Base-by-base conservation (phyloP, 2,329 filamentous ascomycete species). In the Calycina herbarum region DNA sequence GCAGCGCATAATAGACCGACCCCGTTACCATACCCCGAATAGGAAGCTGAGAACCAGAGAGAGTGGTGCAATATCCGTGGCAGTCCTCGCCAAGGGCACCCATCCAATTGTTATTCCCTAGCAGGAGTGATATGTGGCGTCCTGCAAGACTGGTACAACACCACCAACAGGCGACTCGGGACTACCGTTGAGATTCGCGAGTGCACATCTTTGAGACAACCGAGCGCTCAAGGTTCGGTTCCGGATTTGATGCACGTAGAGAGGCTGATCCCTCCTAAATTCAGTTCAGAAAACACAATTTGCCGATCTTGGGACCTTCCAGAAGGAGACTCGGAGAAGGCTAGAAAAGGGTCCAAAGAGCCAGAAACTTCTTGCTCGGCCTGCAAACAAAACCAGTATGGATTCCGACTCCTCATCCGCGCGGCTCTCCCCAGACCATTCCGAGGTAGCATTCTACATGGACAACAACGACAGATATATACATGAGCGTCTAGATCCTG, bases 381-480 rank as follows among this genome's bases (percentile, higher is more conserved):
- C 29, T 57, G 17, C 51, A 61, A 45, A 61, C 63, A 64, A 45
- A 57, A 54, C 20, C 20, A 61, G 29, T 33, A 64, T 64, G 63
- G 33, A 51, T 61, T 61, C 56, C 27, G 31, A 17, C 35, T 51
- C 58, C 10, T 33, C 33, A 27, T 15, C 35, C 29, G 35, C 57
- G 20, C 29, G 27, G 20, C 40, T 31, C 45, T 42, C 62, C 11
- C 35, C 38, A 61, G 27, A 61, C 13, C 15, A 29, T 27, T 20
- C 31, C 31, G 58, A 64, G 8, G 57, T 38, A 45, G 60, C 42
- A 48, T 56, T 61, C 38, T 57, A 60, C 29, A 70, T 72, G 69
- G 70, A 72, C 17, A 70, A 73, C 58, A 57, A 61, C 24, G 59
- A 67, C 60, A 65, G 62, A 29, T 73, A 70, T 62, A 54, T 68